phyloP scores from a whole-genome alignment of 106 monocot genomes.

The Dioscorea alata region DNA sequence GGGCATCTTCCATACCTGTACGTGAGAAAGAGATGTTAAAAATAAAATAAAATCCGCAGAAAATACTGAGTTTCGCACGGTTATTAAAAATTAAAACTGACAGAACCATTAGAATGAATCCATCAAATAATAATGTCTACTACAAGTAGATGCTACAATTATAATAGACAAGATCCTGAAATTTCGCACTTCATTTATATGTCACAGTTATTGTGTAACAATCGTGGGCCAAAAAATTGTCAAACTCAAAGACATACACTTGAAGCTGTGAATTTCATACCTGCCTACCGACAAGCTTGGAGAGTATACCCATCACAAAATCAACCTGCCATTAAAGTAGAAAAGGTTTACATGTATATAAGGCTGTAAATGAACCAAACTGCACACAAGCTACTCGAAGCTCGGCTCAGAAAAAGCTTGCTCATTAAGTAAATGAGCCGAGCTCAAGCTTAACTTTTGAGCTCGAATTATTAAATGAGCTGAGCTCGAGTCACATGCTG shows the following conservation, averaged over 20 bases:
- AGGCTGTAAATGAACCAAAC: too few relatives aligned
- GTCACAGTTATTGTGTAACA: neutral
- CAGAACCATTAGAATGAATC: neutral
- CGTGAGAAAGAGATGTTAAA: neutral
- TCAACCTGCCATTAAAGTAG: constrained; percentile 49
- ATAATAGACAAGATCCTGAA: neutral
- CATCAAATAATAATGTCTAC: neutral
- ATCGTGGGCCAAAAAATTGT: neutral
- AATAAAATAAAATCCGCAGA: neutral
- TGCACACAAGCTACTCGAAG: too few relatives aligned
- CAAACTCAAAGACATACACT: neutral
- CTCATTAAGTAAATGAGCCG: too few relatives aligned
- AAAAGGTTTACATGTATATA: neutral
- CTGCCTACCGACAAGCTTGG: constrained; percentile 78
- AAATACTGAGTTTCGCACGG: neutral
- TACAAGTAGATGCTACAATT: neutral
- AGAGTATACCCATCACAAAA: constrained; percentile 89
- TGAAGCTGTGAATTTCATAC: constrained; percentile 21
- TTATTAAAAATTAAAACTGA: neutral
- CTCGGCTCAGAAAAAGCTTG: too few relatives aligned
- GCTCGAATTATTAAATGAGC: too few relatives aligned
- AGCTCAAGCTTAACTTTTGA: too few relatives aligned
- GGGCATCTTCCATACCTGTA: constrained; percentile 98
- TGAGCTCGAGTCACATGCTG: too few relatives aligned
- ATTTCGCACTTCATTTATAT: neutral